phyloP scores from a whole-genome alignment of 768 basidiomycete species.

The Hypholoma sublateritium region DNA sequence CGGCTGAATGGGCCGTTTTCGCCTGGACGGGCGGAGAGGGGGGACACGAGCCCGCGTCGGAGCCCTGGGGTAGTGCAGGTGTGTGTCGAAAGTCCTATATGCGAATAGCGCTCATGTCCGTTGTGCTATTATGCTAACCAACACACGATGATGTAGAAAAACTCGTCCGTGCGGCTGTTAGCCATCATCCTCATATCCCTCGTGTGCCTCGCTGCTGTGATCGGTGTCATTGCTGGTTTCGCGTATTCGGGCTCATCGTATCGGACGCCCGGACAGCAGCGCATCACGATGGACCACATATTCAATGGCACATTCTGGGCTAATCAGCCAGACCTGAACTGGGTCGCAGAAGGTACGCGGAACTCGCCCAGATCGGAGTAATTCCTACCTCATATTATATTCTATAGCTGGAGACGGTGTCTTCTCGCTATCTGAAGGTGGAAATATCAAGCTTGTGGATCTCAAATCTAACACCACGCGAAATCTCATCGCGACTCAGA shows the following conservation, averaged over 20 bases:
- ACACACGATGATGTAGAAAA: constrained; percentile 32
- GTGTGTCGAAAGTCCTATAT: neutral
- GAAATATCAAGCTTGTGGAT: constrained; percentile 77
- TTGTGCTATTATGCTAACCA: neutral
- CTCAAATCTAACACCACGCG: constrained; percentile 72
- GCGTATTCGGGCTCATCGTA: constrained; percentile 62
- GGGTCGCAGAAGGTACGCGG: constrained; percentile 88
- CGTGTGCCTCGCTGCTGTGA: constrained; percentile 57
- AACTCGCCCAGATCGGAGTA: neutral
- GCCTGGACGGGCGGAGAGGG: constrained; percentile 30
- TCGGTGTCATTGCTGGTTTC: constrained; percentile 78
- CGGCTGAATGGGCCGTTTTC: constrained; percentile 17
- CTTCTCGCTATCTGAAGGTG: constrained; percentile 63
- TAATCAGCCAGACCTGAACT: constrained; percentile 52
- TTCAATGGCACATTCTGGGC: constrained; percentile 87
- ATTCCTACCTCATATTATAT: neutral
- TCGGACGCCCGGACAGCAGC: constrained; percentile 53
- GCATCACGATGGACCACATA: constrained; percentile 84
- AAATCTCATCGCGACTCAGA: constrained; percentile 52
- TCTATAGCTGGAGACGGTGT: constrained; percentile 89
- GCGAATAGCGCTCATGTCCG: neutral
- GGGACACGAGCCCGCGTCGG: constrained; percentile 20
- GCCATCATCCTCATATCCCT: constrained; percentile 60
- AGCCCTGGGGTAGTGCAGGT: constrained; percentile 18
- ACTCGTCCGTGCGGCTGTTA: constrained; percentile 59